phyloP scores from a whole-genome alignment of 2,329 filamentous ascomycete species.

The Pseudogymnoascus sp. region DNA sequence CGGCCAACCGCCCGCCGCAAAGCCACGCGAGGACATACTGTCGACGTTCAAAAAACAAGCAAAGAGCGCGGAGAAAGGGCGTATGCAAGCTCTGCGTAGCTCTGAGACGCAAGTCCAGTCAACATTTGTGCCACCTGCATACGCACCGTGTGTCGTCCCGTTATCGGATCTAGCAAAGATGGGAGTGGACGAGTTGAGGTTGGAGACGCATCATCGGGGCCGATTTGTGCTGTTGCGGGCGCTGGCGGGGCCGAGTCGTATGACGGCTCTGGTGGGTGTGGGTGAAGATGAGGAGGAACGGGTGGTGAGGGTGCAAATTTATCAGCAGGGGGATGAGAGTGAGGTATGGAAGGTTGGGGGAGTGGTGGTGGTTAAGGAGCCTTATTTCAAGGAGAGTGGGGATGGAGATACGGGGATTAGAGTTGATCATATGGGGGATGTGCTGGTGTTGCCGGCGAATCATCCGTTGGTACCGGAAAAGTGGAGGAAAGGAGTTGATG shows the following conservation, averaged over 20 bases:
- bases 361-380: slow-evolving; percentile 43
- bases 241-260: slow-evolving; percentile 17
- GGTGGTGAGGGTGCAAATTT: slow-evolving; percentile 33
- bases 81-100: not conserved
- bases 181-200: slow-evolving; percentile 23
- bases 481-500: slow-evolving; percentile 2
- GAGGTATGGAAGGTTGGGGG: slow-evolving; percentile 30
- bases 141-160: slow-evolving; percentile 15
- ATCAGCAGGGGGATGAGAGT: slow-evolving; percentile 34
- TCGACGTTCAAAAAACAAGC: not conserved
- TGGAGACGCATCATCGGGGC: slow-evolving; percentile 35
- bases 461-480: not conserved
- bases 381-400: slow-evolving; percentile 37
- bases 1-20: not conserved
- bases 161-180: slow-evolving; percentile 21
- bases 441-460: not conserved
- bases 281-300: slow-evolving; percentile 18
- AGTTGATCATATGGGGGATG: not conserved
- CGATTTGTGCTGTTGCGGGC: slow-evolving; percentile 26
- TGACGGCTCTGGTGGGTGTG: slow-evolving; percentile 28
- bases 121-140: slow-evolving; percentile 13
- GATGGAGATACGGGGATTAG: slow-evolving; percentile 1
- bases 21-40: not conserved
- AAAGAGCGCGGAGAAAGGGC: not conserved
- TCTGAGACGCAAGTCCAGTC: not conserved